Conservation (phyloP, 345 rosid genomes). For the Camelina hispida region DNA sequence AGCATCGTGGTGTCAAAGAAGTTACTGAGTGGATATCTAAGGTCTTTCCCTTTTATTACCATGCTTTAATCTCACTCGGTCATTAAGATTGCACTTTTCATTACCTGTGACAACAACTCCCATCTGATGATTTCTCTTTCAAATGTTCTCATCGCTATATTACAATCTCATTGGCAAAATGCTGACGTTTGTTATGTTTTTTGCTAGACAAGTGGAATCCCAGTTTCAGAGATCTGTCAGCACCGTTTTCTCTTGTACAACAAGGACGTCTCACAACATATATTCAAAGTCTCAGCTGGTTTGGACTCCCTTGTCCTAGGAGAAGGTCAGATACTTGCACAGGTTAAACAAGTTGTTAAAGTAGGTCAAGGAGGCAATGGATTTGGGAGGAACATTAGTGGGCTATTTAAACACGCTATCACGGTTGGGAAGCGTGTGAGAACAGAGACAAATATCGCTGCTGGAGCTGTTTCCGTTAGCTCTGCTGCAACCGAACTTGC, state of each 20-base stretch:
- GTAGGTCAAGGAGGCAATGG: conserved; percentile 73
- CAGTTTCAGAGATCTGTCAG: conserved; percentile 66
- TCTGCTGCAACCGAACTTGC: conserved; percentile 84
- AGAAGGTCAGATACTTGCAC: conserved; percentile 83
- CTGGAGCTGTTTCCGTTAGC: conserved; percentile 86
- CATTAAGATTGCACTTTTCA: background rate
- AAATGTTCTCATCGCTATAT: background rate
- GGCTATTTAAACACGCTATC: conserved; percentile 75
- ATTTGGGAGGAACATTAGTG: conserved; percentile 71
- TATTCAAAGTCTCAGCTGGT: conserved; percentile 97
- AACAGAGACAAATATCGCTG: conserved; percentile 69
- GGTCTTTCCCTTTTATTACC: conserved; percentile 49
- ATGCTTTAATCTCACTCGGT: background rate
- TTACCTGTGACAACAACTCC: background rate
- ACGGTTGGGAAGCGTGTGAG: conserved; percentile 75
- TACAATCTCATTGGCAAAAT: background rate
- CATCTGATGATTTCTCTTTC: background rate
- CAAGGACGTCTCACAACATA: conserved; percentile 83
- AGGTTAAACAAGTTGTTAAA: conserved; percentile 78
- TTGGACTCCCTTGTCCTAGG: conserved; percentile 84
- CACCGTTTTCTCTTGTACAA: conserved; percentile 82
- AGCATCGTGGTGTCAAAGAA: conserved; percentile 82
- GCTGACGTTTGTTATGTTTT: conserved; percentile 26
- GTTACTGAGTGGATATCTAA: conserved; percentile 88
- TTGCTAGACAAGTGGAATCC: conserved; percentile 72